These are phyloP conservation scores for Odontarrhena argentea DNA, from an alignment of 345 rosid species.

Conservation along the genomic window DNA sequence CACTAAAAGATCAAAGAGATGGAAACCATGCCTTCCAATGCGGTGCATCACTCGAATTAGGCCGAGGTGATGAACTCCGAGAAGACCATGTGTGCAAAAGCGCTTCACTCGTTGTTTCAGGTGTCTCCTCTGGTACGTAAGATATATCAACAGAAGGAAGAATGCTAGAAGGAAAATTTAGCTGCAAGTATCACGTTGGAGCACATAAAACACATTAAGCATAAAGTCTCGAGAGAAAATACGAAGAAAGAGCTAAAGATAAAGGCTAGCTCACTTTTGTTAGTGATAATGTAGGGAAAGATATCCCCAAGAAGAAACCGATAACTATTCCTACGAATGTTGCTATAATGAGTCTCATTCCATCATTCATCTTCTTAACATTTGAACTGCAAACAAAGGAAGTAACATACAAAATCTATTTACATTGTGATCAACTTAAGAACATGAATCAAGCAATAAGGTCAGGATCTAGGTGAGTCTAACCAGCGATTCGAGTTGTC, in stretches of 20 bases:
- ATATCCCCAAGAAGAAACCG: constrained; percentile 82
- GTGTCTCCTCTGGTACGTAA: constrained; percentile 70
- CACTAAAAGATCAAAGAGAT: constrained; percentile 8
- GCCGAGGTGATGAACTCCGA: constrained; percentile 43
- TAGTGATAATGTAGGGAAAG: constrained; percentile 71
- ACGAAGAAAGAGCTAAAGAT: constrained; percentile 21
- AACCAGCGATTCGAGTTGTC: constrained; percentile 40
- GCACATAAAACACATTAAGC: constrained; percentile 23
- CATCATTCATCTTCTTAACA: constrained; percentile 63
- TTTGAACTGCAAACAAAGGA: constrained; percentile 50
- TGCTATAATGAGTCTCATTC: constrained; percentile 67
- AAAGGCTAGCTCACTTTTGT: constrained; percentile 45
- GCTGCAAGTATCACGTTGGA: constrained; percentile 46
- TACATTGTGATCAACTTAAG: constrained; percentile 7
- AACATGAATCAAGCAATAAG: constrained; percentile 15
- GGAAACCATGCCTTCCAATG: constrained; percentile 47
- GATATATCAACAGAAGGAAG: constrained; percentile 63
- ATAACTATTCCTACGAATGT: constrained; percentile 66
- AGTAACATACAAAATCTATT: not conserved
- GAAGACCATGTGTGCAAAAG: constrained; percentile 75
- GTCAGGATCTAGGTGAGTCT: constrained; percentile 5
- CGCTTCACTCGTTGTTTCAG: constrained; percentile 70
- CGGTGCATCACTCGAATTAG: constrained; percentile 29
- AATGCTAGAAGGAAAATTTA: constrained; percentile 61
- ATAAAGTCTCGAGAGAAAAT: constrained; percentile 22